A percentile compares a stretch with the other conserved stretches of the same genome.
phyloP scores from a whole-genome alignment of 306 rosid species.

The Acacia melanoxylon region DNA sequence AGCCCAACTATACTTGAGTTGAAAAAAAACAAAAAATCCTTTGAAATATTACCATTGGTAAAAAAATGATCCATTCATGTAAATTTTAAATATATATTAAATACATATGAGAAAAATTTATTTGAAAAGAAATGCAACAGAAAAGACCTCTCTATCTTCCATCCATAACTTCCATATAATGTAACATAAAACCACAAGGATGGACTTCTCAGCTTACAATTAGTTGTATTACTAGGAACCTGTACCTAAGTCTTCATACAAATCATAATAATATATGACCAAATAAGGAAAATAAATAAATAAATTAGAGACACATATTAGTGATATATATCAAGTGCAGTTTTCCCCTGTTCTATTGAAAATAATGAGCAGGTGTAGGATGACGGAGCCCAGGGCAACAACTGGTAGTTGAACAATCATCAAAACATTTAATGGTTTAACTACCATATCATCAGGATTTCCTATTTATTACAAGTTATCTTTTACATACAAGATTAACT shows the following conservation, averaged over 20 bases:
- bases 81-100: not conserved
- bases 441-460: not conserved
- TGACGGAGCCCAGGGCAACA: not conserved
- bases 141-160: not conserved
- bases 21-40: too few species aligned
- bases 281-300: not conserved
- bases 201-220: slow-evolving; percentile 3
- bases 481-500: not conserved
- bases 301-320: not conserved
- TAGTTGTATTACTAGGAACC: not conserved
- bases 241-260: not conserved
- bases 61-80: not conserved
- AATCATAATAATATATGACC: not conserved
- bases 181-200: not conserved
- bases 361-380: not conserved
- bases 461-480: not conserved
- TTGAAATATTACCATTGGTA: not conserved
- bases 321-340: not conserved
- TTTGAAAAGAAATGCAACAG: not conserved
- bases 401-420: slow-evolving; percentile 2
- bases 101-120: not conserved
- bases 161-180: not conserved
- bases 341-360: not conserved
- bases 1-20: not conserved
- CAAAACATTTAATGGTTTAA: not conserved